phyloP scores from a whole-genome alignment of 1,284 basidiomycete species.

The Tilletia indica region DNA sequence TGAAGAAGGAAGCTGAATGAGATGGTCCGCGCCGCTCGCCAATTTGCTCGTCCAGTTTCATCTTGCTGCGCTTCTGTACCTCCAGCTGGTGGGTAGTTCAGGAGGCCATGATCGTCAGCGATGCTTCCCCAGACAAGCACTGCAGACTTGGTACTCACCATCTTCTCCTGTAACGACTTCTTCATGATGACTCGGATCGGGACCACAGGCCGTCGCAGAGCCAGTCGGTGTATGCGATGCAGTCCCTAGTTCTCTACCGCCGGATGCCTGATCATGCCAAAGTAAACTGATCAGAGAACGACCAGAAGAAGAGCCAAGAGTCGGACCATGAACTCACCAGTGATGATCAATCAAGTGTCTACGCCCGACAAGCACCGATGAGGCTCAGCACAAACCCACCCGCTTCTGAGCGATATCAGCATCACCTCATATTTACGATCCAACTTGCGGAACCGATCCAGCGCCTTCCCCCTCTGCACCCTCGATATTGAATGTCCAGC shows the following conservation, averaged over 20 bases:
- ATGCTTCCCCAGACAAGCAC: not conserved
- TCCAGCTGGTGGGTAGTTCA: no score
- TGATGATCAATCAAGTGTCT: conserved; percentile 94
- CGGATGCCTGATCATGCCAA: conserved; percentile 70
- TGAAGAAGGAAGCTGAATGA: no score
- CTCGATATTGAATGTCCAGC: no score
- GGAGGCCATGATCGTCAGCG: no score
- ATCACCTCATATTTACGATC: conserved; percentile 48
- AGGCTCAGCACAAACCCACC: conserved; percentile 69
- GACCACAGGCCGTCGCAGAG: conserved; percentile 47
- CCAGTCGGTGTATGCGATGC: conserved; percentile 52
- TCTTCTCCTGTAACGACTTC: conserved; percentile 53
- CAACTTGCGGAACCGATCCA: no score
- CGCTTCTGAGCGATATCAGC: conserved; percentile 54
- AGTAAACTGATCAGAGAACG: conserved; percentile 24
- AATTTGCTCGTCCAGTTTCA: no score
- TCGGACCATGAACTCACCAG: conserved; percentile 65
- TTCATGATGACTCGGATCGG: conserved; percentile 52
- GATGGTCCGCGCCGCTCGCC: no score
- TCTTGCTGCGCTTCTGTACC: no score
- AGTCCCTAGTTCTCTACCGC: conserved; percentile 69
- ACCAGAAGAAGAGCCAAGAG: not conserved
- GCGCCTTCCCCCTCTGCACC: no score
- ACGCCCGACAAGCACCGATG: conserved; percentile 65
- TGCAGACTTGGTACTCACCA: conserved; percentile 27